Base-by-base conservation (phyloP, 1,284 basidiomycete species). In the Tilletia setariae region DNA sequence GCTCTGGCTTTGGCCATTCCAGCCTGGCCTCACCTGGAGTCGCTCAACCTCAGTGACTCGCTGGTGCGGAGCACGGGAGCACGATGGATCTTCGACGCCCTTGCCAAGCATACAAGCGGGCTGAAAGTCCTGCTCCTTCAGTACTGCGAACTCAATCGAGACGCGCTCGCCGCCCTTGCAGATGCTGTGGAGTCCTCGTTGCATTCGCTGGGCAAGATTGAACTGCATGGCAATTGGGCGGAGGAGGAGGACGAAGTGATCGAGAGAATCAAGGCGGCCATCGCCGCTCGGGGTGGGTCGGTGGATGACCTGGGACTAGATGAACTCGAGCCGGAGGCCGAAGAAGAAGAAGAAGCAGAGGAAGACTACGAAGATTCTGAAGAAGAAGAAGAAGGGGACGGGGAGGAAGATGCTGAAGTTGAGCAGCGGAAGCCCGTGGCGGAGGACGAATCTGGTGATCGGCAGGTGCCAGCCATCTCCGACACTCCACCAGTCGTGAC, bases 11-110 rank as follows among this genome's bases (percentile, higher is more conserved):
- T 86, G 42, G 87, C 90, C 1, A 84, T 98, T 47, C 72, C 74
- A 43, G 74, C 73, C 16, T 98, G 91, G 90, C 88, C 88, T 0
- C 82, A 86, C 2, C 86, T 98, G 43, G 86, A 86, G 61, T 87
- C 87, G 25, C 88, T 98, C 75, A 93, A 98, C 83, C 86, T 98
- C 47, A 94, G 92, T 11, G 95, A 98, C 84, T 96, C 94, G 78
- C 87, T 97, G 42, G 86, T 98, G 42, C 90, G 91, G 32, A 84
- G 85, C 2, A 84, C 85, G 28, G 88, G 88, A 16, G 80, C 77
- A 35, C 67, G 67, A 30, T 71, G 80, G 11, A 67, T 82, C 8
- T 73, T 79, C 25, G 75, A 74, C 28, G 72, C 74, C 0, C 72
- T 82, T 15, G 73, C 68, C 23, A 68, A 72, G 32, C 78, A 59